Base-by-base conservation (phyloP, 129 eudicot genomes). In the Centaurea solstitialis region DNA sequence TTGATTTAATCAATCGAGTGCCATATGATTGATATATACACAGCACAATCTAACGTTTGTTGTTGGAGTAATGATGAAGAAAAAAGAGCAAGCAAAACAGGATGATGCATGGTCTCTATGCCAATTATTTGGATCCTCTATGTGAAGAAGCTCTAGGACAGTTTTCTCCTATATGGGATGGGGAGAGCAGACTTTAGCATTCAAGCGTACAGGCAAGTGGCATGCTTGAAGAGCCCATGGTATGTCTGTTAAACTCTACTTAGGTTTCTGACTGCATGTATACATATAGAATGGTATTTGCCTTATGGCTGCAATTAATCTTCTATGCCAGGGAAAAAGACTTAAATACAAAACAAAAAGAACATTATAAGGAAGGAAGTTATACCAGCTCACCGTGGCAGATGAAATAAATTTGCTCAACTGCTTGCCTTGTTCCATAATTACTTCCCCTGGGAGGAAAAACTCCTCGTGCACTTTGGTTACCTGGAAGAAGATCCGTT, bases 381-480 rank as follows among this genome's bases (percentile, higher is more conserved):
- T 86, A 47, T 92, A 95, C 99, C 97, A 95, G 89, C 38, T 83
- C 83, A 82, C 99, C 97, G 22, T 93, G 87, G 68, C 98, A 91
- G 68, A 95, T 97, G 80, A 95, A 91, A 81, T 95, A 95, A 66
- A 95, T 90, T 81, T 95, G 99, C 74, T 95, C 99, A 61, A 95
- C 99, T 4, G 85, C 97, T 89, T 89, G 72, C 98, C 99, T 59
- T 93, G 98, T 83, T 95, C 99, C 92, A 95, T 88, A 65, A 95
- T 93, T 24, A 93, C 91, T 88, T 95, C 99, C 79, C 99, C 99
- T n/a, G 99, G 99, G 50, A 93, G 97, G 68, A 95, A 95, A 85
- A 95, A 95, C 82, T 95, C 99, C 80, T 95, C 99, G 15, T 89
- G 99, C 39, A 95, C 93, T 82, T 93, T 89, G 24, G 85, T 95